Evolutionary conservation across 2,329 filamentous ascomycete species (phyloP).

Genomic region (Tolypocladium ophioglossoides): DNA sequence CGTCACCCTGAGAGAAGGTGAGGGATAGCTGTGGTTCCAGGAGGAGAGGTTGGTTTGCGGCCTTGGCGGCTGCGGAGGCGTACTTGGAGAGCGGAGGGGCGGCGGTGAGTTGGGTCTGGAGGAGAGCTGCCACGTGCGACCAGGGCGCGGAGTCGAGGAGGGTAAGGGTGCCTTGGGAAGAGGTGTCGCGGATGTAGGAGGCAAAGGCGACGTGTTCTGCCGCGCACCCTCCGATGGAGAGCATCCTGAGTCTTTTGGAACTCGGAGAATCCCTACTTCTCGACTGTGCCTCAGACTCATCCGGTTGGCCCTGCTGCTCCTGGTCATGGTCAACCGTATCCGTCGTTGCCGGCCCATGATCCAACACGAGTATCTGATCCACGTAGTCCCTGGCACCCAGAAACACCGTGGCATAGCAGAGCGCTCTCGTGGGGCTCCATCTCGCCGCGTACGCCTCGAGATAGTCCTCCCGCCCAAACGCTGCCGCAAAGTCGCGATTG

Average conservation of each 20-base stretch:
- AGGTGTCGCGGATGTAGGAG: constrained; percentile 25
- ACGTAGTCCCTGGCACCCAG: constrained; percentile 24
- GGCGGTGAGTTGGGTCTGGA: constrained; percentile 46
- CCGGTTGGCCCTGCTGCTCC: neutral
- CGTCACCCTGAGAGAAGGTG: constrained; percentile 36
- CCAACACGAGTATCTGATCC: constrained; percentile 9
- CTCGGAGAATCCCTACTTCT: neutral
- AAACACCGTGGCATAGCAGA: constrained; percentile 64
- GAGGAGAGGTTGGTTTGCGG: constrained; percentile 35
- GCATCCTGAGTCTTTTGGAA: constrained; percentile 22
- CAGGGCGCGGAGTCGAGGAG: constrained; percentile 81
- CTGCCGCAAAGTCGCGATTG: constrained; percentile 69
- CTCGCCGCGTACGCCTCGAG: constrained; percentile 77
- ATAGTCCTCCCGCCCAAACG: constrained; percentile 62
- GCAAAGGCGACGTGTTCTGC: constrained; percentile 50
- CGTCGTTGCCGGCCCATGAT: neutral
- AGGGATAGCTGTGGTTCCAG: constrained; percentile 24
- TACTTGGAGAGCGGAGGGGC: constrained; percentile 40
- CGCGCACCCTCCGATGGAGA: constrained; percentile 46
- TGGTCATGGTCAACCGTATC: neutral
- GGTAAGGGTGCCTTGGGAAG: constrained; percentile 32
- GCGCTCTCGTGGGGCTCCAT: constrained; percentile 80
- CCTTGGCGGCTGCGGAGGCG: constrained; percentile 35
- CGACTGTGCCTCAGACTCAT: neutral
- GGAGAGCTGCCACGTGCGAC: constrained; percentile 47